Conservation (phyloP, 306 rosid species). For the Citrullus amarus region DNA sequence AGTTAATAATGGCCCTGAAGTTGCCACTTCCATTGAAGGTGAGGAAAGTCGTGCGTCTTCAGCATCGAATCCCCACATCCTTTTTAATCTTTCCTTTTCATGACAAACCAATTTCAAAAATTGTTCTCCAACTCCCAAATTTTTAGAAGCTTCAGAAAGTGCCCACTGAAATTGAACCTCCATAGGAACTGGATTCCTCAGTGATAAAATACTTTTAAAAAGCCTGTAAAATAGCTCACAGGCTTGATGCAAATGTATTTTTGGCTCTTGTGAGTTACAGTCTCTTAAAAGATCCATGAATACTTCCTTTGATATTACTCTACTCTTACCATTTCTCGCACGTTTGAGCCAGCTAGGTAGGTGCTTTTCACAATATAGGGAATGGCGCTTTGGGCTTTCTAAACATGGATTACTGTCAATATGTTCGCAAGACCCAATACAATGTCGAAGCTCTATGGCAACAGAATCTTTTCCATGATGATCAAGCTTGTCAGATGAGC, state of each 20-base stretch:
- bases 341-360: constrained; percentile 99
- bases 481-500: constrained; percentile 30
- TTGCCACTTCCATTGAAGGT: constrained; percentile 39
- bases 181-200: constrained; percentile 88
- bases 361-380: constrained; percentile 77
- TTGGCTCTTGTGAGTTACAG: constrained; percentile 52
- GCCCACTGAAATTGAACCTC: constrained; percentile 99
- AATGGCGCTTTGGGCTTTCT: constrained; percentile 74
- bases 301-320: constrained; percentile 87
- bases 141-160: constrained; percentile 78
- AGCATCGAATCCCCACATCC: constrained; percentile 66
- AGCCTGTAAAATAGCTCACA: constrained; percentile 95
- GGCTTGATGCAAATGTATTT: constrained; percentile 66
- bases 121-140: constrained; percentile 43
- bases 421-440: constrained; percentile 60
- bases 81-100: constrained; percentile 64
- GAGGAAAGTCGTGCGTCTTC: constrained; percentile 31
- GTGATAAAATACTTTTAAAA: constrained; percentile 77
- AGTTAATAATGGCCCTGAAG: constrained; percentile 30
- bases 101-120: constrained; percentile 55
- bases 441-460: constrained; percentile 28
- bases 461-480: constrained; percentile 30
- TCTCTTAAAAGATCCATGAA: constrained; percentile 71
- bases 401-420: constrained; percentile 51
- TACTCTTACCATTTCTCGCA: constrained; percentile 96